These are phyloP conservation scores for Euphorbia corollata DNA, from an alignment of 441 rosid genomes.

Conservation along the genomic window DNA sequence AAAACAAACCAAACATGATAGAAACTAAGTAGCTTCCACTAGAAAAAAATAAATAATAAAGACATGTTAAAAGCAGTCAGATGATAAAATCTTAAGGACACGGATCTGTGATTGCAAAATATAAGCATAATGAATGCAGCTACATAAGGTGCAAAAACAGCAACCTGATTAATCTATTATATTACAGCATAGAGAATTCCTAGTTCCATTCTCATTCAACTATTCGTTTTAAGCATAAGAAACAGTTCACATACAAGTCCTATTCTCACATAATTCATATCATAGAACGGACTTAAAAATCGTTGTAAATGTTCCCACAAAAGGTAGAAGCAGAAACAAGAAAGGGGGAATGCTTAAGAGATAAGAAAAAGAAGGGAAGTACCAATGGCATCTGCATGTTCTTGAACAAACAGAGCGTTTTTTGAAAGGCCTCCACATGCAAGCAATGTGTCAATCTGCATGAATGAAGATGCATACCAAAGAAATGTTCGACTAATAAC, in stretches of 20 bases:
- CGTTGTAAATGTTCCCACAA: neutral
- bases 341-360: neutral
- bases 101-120: neutral
- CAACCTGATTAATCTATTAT: neutral
- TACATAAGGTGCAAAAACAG: constrained; percentile 3
- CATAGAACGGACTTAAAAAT: neutral
- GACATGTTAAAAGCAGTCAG: neutral
- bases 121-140: neutral
- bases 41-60: neutral
- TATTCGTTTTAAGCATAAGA: neutral
- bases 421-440: constrained; percentile 92
- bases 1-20: neutral
- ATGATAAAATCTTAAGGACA: neutral
- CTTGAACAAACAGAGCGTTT: constrained; percentile 69
- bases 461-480: constrained; percentile 7
- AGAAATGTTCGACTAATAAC: neutral
- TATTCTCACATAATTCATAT: neutral
- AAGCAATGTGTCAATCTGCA: constrained; percentile 72
- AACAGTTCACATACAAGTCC: neutral
- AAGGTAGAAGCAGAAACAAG: neutral
- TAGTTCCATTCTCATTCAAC: neutral
- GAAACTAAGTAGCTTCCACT: neutral
- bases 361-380: neutral
- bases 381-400: constrained; percentile 85
- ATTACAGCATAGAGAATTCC: neutral